A percentile compares a stretch with the other conserved stretches of the same genome.
These are phyloP conservation scores for Kokia cookei DNA, from an alignment of 441 rosid species.

Conservation along the genomic window DNA sequence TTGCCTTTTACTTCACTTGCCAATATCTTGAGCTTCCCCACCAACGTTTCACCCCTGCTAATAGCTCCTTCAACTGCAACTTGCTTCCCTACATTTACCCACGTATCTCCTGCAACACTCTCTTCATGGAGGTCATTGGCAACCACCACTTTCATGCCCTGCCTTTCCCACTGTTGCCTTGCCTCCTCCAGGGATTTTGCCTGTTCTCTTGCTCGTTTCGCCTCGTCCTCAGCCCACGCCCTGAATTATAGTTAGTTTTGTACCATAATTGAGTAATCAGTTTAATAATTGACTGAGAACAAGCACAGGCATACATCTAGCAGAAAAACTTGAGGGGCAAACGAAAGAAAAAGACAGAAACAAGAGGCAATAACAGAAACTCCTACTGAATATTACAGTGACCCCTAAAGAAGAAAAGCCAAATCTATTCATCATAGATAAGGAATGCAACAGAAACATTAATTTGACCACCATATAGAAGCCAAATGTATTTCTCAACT, in stretches of 20 bases:
- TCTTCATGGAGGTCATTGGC: conserved; percentile 71
- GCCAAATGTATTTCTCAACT: not conserved
- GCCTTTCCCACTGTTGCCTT: conserved; percentile 79
- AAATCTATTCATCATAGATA: not conserved
- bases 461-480: not conserved
- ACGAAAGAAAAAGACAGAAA: not conserved
- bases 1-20: conserved; percentile 47
- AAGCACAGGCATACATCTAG: not conserved
- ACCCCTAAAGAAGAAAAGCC: not conserved
- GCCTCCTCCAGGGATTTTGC: conserved; percentile 75
- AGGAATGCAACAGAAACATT: not conserved
- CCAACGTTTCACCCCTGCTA: conserved; percentile 54
- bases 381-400: not conserved
- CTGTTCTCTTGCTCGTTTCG: conserved; percentile 10
- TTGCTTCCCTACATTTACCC: conserved; percentile 53
- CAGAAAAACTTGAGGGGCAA: not conserved
- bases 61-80: conserved; percentile 54
- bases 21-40: conserved; percentile 57
- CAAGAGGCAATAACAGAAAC: not conserved
- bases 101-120: conserved; percentile 46
- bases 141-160: conserved; percentile 79
- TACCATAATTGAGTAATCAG: not conserved
- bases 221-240: conserved; percentile 96
- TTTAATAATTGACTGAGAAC: not conserved
- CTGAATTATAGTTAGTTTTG: conserved; percentile 29